Evolutionary conservation across 192 early-diverging fungal species (phyloP), one percentile per base, ranked within the genome.

Genomic region (Coemansia sp.): DNA sequence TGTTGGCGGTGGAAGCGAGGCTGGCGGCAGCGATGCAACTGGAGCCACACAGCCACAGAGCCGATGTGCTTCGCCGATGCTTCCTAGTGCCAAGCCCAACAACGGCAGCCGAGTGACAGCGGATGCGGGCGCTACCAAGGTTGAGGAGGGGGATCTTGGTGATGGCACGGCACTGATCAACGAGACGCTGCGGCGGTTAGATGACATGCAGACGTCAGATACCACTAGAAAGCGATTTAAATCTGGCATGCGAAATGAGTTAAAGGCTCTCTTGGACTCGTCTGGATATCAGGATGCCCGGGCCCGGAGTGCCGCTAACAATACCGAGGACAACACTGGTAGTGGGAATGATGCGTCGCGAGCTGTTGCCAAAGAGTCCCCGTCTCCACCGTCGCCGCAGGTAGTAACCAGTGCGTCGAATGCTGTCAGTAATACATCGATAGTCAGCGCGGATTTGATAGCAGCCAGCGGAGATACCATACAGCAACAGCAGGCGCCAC

Each of bases 241-340:
- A 36, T 55, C 57, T 4, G 57, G 69, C 34, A 61, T 61, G 69
- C 41, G 69, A 13, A 70, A 70, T 44, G 69, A 70, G 61, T 46
- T 70, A 15, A 6, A 20, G 20, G 20, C 69, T n/a, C 60, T 70
- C 44, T 22, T 57, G 43, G 69, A 70, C 22, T 70, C 69, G n/a
- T 24, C 24, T 36, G 69, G 69, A 11, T 63, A 36, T 38, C 69
- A 70, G 34, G 61, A 70, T 24, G 69, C 69, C 12, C 65, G 39
- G 31, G 57, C 57, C 0, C 16, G 57, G 57, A 60, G 15, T 58
- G 15, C 5, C 13, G 31, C 16, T 31, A 60, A 4, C 57, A 60
- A 60, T 16, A 60, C n/a, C 57, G 57, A 60, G 16, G 31, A 60
- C 18, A 60, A 18, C 27, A 6, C 12, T 24, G 8, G 27, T 10